Conservation (phyloP, 192 early-diverging fungal genomes). For the Podila minutissima region DNA sequence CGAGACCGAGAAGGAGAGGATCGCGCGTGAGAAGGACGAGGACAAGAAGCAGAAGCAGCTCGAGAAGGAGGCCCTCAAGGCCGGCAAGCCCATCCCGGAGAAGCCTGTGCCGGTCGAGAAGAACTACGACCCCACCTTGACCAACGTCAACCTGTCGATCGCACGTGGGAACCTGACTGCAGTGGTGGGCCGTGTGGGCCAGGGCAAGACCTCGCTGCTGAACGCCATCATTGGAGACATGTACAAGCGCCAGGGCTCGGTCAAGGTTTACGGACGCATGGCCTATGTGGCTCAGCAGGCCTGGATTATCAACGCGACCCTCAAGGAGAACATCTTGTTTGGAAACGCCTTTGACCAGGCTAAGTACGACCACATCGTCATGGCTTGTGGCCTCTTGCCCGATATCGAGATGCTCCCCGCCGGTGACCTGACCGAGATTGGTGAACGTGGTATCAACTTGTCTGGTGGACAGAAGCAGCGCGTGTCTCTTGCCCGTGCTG, state of each 20-base stretch:
- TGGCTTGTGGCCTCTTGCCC: constrained; percentile 80
- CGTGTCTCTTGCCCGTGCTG: constrained; percentile 71
- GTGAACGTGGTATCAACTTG: constrained; percentile 89
- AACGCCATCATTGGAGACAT: constrained; percentile 86
- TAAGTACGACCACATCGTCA: constrained; percentile 75
- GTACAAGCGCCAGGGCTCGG: constrained; percentile 68
- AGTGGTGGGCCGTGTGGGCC: constrained; percentile 83
- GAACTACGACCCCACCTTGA: constrained; percentile 6
- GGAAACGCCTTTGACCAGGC: constrained; percentile 73
- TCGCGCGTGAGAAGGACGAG: background rate
- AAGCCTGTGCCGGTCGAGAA: background rate
- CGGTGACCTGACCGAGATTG: constrained; percentile 92
- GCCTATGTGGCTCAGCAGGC: constrained; percentile 74
- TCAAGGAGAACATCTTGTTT: constrained; percentile 93
- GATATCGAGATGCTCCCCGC: constrained; percentile 86
- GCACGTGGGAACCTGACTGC: constrained; percentile 67
- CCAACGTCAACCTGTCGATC: constrained; percentile 42
- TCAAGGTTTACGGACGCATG: constrained; percentile 65
- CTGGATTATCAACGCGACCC: constrained; percentile 94
- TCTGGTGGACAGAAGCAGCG: constrained; percentile 91
- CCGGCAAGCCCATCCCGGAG: constrained; percentile 5
- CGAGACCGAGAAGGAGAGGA: constrained; percentile 1
- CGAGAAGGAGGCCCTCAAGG: constrained; percentile 1
- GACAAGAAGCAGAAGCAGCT: constrained; percentile 2
- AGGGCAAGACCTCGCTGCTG: constrained; percentile 61